These are phyloP conservation scores for Phoma herbarum DNA, from an alignment of 2,329 filamentous ascomycete genomes.

Conservation along the genomic window DNA sequence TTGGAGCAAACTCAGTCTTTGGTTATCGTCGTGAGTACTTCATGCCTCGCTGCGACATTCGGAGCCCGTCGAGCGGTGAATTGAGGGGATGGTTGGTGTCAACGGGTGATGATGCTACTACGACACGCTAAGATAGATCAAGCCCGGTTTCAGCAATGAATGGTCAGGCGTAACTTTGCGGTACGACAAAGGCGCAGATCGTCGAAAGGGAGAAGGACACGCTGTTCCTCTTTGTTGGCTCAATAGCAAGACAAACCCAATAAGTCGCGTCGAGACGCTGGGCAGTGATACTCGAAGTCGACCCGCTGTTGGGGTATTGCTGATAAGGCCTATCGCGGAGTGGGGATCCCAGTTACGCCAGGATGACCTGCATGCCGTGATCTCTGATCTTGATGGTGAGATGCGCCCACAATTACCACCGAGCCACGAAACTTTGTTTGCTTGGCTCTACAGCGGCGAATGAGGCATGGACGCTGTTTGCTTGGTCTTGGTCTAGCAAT, in stretches of 20 bases:
- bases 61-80: slow-evolving; percentile 28
- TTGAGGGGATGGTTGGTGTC: slow-evolving; percentile 25
- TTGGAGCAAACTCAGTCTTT: slow-evolving; percentile 15
- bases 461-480: background rate
- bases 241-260: background rate
- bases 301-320: slow-evolving; percentile 10
- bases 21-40: slow-evolving; percentile 26
- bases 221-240: slow-evolving; percentile 6
- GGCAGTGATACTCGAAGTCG: slow-evolving; percentile 10
- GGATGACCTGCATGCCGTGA: slow-evolving; percentile 15
- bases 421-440: slow-evolving; percentile 3
- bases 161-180: slow-evolving; percentile 26
- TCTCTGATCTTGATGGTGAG: slow-evolving; percentile 25
- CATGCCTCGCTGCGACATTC: slow-evolving; percentile 33
- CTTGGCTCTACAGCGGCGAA: slow-evolving; percentile 1
- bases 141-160: slow-evolving; percentile 27
- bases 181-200: slow-evolving; percentile 21
- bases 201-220: slow-evolving; percentile 3
- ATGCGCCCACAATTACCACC: slow-evolving; percentile 26
- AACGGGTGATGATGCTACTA: slow-evolving; percentile 37
- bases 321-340: slow-evolving; percentile 15
- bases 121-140: slow-evolving; percentile 32
- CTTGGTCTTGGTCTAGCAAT: background rate
- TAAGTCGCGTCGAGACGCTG: slow-evolving; percentile 2
- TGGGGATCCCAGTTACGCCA: background rate